phyloP scores from a whole-genome alignment of 2,329 filamentous ascomycete genomes.

The Ascosphaera acerosa region DNA sequence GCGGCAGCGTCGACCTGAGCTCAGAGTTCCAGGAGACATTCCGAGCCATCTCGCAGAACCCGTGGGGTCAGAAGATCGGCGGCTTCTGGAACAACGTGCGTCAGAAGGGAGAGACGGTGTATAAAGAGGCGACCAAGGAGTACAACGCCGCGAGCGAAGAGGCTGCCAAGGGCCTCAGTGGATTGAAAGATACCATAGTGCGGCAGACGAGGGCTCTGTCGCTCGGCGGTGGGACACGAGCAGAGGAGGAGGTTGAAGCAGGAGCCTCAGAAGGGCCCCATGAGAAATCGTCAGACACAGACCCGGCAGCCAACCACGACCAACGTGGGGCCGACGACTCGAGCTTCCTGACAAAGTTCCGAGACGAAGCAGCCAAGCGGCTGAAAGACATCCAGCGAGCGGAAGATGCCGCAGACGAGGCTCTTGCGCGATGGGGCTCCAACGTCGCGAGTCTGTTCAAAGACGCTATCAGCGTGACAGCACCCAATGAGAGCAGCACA shows the following conservation, averaged over 20 bases:
- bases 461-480: slow-evolving; percentile 71
- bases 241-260: slow-evolving; percentile 9
- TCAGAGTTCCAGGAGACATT: slow-evolving; percentile 86
- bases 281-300: slow-evolving; percentile 6
- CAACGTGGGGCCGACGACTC: slow-evolving; percentile 19
- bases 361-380: slow-evolving; percentile 51
- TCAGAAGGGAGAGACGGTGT: slow-evolving; percentile 82
- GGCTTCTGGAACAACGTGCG: slow-evolving; percentile 79
- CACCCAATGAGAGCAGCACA: slow-evolving; percentile 30
- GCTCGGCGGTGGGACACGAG: slow-evolving; percentile 21
- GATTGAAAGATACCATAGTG: slow-evolving; percentile 39
- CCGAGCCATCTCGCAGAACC: slow-evolving; percentile 70
- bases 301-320: slow-evolving; percentile 8
- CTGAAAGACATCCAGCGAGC: slow-evolving; percentile 75
- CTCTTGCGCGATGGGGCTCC: slow-evolving; percentile 68
- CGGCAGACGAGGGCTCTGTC: slow-evolving; percentile 51
- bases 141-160: slow-evolving; percentile 54
- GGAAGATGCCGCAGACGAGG: slow-evolving; percentile 90
- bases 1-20: slow-evolving; percentile 36
- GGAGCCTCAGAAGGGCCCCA: slow-evolving; percentile 7
- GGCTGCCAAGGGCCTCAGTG: slow-evolving; percentile 56
- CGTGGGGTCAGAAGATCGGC: slow-evolving; percentile 73
- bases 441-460: slow-evolving; percentile 75
- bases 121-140: slow-evolving; percentile 61
- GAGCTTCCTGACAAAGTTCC: slow-evolving; percentile 49